phyloP scores from a whole-genome alignment of 2,329 filamentous ascomycete genomes.

The Epichloe sibirici region DNA sequence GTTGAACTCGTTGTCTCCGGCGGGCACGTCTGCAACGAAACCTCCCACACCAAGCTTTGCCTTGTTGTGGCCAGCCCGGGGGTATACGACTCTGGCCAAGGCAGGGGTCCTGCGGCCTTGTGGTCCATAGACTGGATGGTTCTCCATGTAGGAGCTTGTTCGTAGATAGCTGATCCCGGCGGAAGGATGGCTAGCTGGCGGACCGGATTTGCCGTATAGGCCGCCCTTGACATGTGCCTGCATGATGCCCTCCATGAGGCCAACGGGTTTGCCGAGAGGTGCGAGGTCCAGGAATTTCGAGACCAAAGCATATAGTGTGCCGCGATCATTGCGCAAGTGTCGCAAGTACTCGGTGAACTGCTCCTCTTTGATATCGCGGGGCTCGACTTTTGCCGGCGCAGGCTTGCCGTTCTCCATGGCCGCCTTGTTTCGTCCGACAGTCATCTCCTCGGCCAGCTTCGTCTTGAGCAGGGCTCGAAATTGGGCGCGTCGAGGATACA shows the following conservation, averaged over 20 bases:
- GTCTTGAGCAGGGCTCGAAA: conserved; percentile 43
- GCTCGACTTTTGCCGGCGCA: conserved; percentile 16
- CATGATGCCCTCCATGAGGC: conserved; percentile 15
- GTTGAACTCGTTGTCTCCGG: conserved; percentile 32
- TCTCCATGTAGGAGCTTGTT: conserved; percentile 40
- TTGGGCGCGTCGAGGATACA: conserved; percentile 38
- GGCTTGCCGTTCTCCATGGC: conserved; percentile 28
- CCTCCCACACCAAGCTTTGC: conserved; percentile 43
- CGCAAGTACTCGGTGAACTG: conserved; percentile 41
- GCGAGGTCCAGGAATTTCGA: conserved; percentile 51
- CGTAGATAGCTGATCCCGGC: conserved; percentile 51
- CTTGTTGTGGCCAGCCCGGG: conserved; percentile 20
- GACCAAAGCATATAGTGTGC: conserved; percentile 39
- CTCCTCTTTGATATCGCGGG: conserved; percentile 32
- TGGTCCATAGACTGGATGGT: conserved; percentile 50
- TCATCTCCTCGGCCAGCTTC: conserved; percentile 35
- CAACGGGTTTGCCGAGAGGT: conserved; percentile 29
- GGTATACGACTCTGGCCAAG: conserved; percentile 38
- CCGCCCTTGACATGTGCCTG: conserved; percentile 16
- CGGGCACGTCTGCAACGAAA: conserved; percentile 34
- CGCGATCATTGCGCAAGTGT: conserved; percentile 37
- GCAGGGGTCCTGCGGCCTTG: conserved; percentile 37
- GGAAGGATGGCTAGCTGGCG: conserved; percentile 49
- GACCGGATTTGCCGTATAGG: conserved; percentile 40
- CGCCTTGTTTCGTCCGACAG: conserved; percentile 20